Percentiles rank a stretch among this genome's conserved stretches.
Conservation (phyloP, 345 rosid genomes). For the Cardamine chenopodiifolia region DNA sequence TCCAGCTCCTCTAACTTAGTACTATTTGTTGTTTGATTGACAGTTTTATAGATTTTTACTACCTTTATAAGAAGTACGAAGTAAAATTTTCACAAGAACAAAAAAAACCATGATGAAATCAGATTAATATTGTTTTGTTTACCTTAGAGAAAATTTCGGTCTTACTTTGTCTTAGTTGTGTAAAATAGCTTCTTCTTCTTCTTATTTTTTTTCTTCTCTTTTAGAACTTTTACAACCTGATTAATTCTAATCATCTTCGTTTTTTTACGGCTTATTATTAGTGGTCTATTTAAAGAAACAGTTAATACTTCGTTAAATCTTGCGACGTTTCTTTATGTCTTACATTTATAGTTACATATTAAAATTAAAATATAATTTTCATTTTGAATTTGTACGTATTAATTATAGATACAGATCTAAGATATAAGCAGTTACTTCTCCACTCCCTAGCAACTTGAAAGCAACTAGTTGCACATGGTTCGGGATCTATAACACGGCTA, state of each 20-base stretch:
- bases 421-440: background rate
- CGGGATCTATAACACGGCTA: constrained; percentile 21
- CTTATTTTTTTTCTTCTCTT: too few relatives aligned
- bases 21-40: too few relatives aligned
- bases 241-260: background rate
- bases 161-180: too few relatives aligned
- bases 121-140: too few relatives aligned
- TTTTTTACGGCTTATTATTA: background rate
- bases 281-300: background rate
- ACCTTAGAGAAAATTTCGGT: too few relatives aligned
- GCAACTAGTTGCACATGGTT: constrained; percentile 29
- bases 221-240: too few relatives aligned
- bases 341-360: background rate
- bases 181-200: too few relatives aligned
- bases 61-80: too few relatives aligned
- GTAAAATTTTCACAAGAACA: too few relatives aligned
- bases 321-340: background rate
- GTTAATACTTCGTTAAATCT: background rate
- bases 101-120: too few relatives aligned
- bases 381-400: background rate
- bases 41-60: too few relatives aligned
- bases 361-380: background rate
- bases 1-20: too few relatives aligned
- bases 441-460: constrained; percentile 22
- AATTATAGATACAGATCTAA: background rate